A percentile compares a stretch with the other conserved stretches of the same genome.
phyloP scores from a whole-genome alignment of 2,329 filamentous ascomycete species.

The Xylariaceae sp. region DNA sequence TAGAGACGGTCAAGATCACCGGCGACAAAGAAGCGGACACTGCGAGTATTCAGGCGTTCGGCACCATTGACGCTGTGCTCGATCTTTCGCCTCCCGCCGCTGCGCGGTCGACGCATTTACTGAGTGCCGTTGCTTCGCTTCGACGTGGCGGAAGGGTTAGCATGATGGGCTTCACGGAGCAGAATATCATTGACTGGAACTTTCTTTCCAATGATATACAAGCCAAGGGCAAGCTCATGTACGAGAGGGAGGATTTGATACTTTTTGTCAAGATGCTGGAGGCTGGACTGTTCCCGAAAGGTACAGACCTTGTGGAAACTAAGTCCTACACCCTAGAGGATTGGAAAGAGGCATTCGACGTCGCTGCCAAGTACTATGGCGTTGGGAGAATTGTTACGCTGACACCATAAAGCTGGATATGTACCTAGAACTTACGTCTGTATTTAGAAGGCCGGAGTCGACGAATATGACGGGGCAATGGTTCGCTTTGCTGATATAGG shows the following conservation, averaged over 20 bases:
- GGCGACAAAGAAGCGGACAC: conserved; percentile 40
- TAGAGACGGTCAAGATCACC: conserved; percentile 41
- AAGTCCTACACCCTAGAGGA: conserved; percentile 22
- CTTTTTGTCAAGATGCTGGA: conserved; percentile 44
- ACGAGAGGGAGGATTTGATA: conserved; percentile 38
- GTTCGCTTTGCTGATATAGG: too few species aligned
- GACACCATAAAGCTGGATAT: conserved; percentile 5
- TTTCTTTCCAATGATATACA: conserved; percentile 32
- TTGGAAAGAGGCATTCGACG: conserved; percentile 21
- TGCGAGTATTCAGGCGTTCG: conserved; percentile 22
- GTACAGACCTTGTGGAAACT: conserved; percentile 17
- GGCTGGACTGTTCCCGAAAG: conserved; percentile 28
- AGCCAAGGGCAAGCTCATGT: conserved; percentile 44
- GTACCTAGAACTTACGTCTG: too few species aligned
- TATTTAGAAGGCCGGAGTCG: too few species aligned
- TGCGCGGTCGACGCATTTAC: conserved; percentile 39
- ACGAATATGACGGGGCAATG: too few species aligned
- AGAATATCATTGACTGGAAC: conserved; percentile 17
- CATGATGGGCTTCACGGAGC: conserved; percentile 29
- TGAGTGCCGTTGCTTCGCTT: conserved; percentile 34
- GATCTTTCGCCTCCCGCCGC: conserved; percentile 46
- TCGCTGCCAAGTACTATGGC: conserved; percentile 13
- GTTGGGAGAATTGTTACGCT: conserved; percentile 21
- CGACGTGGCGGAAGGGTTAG: conserved; percentile 35
- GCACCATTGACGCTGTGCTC: conserved; percentile 40